Conservation (phyloP, 495 filamentous ascomycete species). For the Penicillium desertorum region DNA sequence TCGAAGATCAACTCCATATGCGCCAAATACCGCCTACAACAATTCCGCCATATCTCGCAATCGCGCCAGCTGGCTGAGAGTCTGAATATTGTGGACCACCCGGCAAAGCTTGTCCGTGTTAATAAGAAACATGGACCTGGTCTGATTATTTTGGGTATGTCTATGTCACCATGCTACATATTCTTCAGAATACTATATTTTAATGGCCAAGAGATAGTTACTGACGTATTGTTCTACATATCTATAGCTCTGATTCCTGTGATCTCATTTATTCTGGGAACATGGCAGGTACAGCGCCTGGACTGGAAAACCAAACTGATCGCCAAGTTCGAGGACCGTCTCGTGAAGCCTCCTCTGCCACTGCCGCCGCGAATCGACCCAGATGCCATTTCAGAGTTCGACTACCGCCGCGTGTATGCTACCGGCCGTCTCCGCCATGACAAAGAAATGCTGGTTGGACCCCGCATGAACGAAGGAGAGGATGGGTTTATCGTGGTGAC, state of each 20-base stretch:
- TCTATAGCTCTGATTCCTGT: constrained; percentile 79
- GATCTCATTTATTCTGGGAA: constrained; percentile 85
- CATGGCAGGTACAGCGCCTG: constrained; percentile 94
- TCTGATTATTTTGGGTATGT: constrained; percentile 72
- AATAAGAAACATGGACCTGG: constrained; percentile 77
- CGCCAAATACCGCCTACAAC: constrained; percentile 40
- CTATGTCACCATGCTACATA: background rate
- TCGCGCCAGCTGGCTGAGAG: constrained; percentile 20
- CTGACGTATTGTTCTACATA: constrained; percentile 5
- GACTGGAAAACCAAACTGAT: constrained; percentile 91
- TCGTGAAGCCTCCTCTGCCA: constrained; percentile 82
- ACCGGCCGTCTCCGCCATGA: constrained; percentile 77
- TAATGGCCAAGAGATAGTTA: background rate
- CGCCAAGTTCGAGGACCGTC: constrained; percentile 83
- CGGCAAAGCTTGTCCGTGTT: constrained; percentile 69
- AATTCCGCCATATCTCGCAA: constrained; percentile 34
- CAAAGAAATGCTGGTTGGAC: constrained; percentile 93
- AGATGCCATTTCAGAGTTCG: constrained; percentile 77
- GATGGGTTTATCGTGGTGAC: constrained; percentile 90
- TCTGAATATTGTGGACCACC: constrained; percentile 79
- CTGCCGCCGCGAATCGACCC: constrained; percentile 81
- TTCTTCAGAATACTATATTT: background rate
- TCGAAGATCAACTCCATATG: constrained; percentile 38
- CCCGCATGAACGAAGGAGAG: constrained; percentile 82
- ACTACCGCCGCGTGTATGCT: constrained; percentile 83